Evolutionary conservation across 2,329 filamentous ascomycete species (phyloP).

Genomic region (Amesomyces nigricolor): DNA sequence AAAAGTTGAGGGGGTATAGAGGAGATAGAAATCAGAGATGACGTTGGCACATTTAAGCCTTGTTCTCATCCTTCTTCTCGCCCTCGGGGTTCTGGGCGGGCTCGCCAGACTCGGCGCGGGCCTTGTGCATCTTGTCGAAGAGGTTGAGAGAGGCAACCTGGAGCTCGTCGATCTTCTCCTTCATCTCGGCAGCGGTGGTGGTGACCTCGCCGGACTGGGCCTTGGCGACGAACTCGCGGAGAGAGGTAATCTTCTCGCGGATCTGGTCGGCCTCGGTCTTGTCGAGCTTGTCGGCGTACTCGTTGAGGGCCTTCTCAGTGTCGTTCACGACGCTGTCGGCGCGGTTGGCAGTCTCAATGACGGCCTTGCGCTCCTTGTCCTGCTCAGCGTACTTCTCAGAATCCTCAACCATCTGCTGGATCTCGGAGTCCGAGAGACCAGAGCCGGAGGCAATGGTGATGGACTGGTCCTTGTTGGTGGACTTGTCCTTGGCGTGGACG

Average conservation of each 20-base stretch:
- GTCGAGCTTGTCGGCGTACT: constrained; percentile 92
- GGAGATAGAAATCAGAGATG: constrained; percentile 6
- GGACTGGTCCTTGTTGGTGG: constrained; percentile 98
- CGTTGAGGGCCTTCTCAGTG: constrained; percentile 96
- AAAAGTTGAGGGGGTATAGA: constrained; percentile 26
- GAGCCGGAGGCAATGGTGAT: constrained; percentile 98
- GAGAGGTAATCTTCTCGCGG: constrained; percentile 81
- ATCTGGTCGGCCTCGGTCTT: constrained; percentile 92
- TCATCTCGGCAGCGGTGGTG: constrained; percentile 85
- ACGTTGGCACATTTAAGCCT: constrained; percentile 40
- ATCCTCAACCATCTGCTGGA: constrained; percentile 95
- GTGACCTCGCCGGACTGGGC: constrained; percentile 87
- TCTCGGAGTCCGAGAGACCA: constrained; percentile 90
- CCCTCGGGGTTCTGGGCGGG: constrained; percentile 30
- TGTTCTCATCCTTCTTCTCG: constrained; percentile 23
- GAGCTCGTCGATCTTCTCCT: constrained; percentile 97
- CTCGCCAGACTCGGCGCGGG: constrained; percentile 62
- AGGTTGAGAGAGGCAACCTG: constrained; percentile 92
- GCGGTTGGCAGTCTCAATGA: constrained; percentile 95
- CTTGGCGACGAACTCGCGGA: constrained; percentile 88
- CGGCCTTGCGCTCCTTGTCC: constrained; percentile 93
- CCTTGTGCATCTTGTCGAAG: constrained; percentile 99
- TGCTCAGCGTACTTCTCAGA: constrained; percentile 93
- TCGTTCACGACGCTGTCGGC: constrained; percentile 95
- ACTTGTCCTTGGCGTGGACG: constrained; percentile 98